A percentile compares a stretch with the other conserved stretches of the same genome.
phyloP scores from a whole-genome alignment of 805 yeast genomes.

The Metschnikowia arizonensis region DNA sequence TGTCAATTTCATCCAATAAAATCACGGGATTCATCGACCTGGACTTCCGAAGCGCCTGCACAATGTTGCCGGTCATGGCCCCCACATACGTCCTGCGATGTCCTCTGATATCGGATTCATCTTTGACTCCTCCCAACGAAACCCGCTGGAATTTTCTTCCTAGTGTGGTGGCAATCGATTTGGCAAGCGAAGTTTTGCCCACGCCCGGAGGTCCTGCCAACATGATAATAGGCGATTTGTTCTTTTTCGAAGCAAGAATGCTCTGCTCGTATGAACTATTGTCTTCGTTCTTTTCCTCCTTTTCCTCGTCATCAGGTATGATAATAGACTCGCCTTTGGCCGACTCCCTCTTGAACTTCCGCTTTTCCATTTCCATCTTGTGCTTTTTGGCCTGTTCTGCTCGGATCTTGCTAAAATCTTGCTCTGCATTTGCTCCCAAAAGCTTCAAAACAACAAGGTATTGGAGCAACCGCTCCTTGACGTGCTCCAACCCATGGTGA shows the following conservation, averaged over 20 bases:
- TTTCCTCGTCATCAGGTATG: conserved; percentile 37
- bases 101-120: conserved; percentile 86
- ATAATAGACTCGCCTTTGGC: conserved; percentile 25
- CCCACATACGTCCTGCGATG: conserved; percentile 91
- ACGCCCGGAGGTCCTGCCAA: conserved; percentile 94
- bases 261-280: conserved; percentile 3
- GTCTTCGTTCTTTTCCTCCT: conserved; percentile 22
- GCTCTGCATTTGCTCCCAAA: conserved; percentile 37
- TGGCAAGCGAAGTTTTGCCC: conserved; percentile 85
- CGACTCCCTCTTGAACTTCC: conserved; percentile 18
- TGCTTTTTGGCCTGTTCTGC: conserved; percentile 9
- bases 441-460: conserved; percentile 75
- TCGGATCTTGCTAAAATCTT: conserved; percentile 13
- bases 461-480: conserved; percentile 71
- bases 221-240: conserved; percentile 69
- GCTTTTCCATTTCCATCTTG: conserved; percentile 12
- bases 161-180: conserved; percentile 70
- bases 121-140: conserved; percentile 83
- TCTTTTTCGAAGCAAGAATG: conserved; percentile 27
- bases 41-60: conserved; percentile 72
- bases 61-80: conserved; percentile 81
- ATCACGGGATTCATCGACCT: conserved; percentile 80
- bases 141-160: conserved; percentile 74
- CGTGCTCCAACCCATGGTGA: conserved; percentile 71
- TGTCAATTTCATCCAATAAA: conserved; percentile 81